A percentile compares a stretch with the other conserved stretches of the same genome.
Conservation (phyloP, 1,284 basidiomycete genomes). For the Sporisorium reilianum region DNA sequence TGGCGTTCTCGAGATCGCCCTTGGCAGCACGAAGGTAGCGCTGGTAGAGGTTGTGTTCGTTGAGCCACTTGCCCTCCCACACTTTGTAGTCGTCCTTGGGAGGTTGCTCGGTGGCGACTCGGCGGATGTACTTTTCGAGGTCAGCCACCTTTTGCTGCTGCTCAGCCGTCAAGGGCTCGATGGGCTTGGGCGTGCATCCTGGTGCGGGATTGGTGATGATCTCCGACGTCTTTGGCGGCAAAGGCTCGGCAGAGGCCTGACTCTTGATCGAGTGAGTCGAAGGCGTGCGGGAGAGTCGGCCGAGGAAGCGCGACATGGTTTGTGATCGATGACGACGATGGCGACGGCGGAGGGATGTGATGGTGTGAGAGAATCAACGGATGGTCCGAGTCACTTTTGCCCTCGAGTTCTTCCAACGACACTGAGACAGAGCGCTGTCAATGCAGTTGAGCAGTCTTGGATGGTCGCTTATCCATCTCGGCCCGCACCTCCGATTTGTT, state of each 20-base stretch:
- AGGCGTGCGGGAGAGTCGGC: conserved; percentile 35
- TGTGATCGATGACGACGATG: background rate
- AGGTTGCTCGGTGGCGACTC: conserved; percentile 11
- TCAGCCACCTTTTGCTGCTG: conserved; percentile 34
- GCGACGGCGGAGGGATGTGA: background rate
- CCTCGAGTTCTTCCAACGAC: conserved; percentile 5
- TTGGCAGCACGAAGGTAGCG: conserved; percentile 64
- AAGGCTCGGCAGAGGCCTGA: conserved; percentile 19
- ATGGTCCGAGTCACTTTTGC: conserved; percentile 3
- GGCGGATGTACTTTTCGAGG: conserved; percentile 33
- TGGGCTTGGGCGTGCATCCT: conserved; percentile 26
- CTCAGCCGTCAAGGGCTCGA: conserved; percentile 25
- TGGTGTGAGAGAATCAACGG: background rate
- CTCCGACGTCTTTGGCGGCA: conserved; percentile 41
- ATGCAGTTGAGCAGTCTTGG: background rate
- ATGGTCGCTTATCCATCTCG: conserved; percentile 17
- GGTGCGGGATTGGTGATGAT: conserved; percentile 33
- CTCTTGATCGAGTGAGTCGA: conserved; percentile 35
- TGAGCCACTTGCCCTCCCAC: conserved; percentile 57
- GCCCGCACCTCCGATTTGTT: conserved; percentile 1
- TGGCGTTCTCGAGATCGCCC: conserved; percentile 61
- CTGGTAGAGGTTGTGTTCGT: conserved; percentile 48
- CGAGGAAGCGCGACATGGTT: conserved; percentile 44
- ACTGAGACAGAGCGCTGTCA: background rate
- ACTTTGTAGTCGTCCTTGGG: conserved; percentile 47